phyloP scores from a whole-genome alignment of 192 early-diverging fungal species.

The Gonapodya sp. region DNA sequence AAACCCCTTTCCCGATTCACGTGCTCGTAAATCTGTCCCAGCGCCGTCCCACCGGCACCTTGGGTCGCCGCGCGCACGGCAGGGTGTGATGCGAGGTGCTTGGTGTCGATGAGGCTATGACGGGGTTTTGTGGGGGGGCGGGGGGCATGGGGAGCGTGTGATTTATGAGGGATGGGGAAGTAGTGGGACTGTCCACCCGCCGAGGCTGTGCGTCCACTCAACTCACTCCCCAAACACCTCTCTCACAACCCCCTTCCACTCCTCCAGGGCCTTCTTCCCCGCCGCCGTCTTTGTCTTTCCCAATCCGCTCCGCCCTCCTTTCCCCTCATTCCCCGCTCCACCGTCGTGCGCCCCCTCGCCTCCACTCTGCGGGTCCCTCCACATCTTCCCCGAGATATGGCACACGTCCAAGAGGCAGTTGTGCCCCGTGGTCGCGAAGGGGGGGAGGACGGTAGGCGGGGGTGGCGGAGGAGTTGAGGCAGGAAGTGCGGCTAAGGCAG shows the following conservation, averaged over 20 bases:
- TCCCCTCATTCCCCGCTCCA: too few relatives aligned
- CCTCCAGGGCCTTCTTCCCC: constrained; percentile 29
- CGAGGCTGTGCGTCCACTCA: neutral
- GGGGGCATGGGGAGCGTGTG: too few relatives aligned
- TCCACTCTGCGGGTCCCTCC: constrained; percentile 46
- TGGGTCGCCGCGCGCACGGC: constrained; percentile 23
- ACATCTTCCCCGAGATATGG: constrained; percentile 69
- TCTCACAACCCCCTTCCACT: constrained; percentile 54
- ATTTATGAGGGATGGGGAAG: too few relatives aligned
- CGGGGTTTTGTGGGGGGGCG: too few relatives aligned
- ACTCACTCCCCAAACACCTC: constrained; percentile 52
- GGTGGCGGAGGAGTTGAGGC: neutral
- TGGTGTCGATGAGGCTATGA: constrained; percentile 65
- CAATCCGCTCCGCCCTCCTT: too few relatives aligned
- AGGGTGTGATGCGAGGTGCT: constrained; percentile 50
- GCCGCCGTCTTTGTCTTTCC: too few relatives aligned
- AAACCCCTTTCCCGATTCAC: constrained; percentile 12
- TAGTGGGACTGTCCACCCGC: neutral
- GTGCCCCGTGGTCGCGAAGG: constrained; percentile 42
- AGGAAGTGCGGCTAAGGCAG: neutral
- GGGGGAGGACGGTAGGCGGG: neutral
- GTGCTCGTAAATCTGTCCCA: constrained; percentile 28
- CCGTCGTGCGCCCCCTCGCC: neutral
- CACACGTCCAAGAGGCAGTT: constrained; percentile 84
- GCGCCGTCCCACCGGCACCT: constrained; percentile 20